Evolutionary conservation across 1,284 basidiomycete genomes (phyloP).

Genomic region (Phylloboletellus chloephorus): DNA sequence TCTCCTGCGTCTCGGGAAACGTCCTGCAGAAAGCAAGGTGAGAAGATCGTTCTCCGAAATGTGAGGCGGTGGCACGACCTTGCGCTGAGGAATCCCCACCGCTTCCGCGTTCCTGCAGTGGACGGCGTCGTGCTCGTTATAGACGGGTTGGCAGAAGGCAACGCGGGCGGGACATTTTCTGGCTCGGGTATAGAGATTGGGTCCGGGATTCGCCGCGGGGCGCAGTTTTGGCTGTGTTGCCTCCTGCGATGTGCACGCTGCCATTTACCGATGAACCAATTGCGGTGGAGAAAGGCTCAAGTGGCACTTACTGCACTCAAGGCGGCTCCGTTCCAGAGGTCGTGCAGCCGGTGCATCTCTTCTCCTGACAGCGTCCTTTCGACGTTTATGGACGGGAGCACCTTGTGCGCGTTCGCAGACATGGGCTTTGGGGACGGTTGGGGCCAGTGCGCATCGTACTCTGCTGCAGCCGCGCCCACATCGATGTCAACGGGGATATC

Average conservation of each 20-base stretch:
- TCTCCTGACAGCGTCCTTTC: conserved; percentile 18
- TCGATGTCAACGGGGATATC: conserved; percentile 9
- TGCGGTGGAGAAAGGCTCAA: neutral
- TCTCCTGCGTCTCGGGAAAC: conserved; percentile 4
- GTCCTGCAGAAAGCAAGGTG: conserved; percentile 11
- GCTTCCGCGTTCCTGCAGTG: conserved; percentile 7
- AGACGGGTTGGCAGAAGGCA: conserved; percentile 5
- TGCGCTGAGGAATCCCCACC: conserved; percentile 19
- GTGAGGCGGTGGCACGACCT: conserved; percentile 7
- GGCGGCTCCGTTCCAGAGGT: conserved; percentile 27
- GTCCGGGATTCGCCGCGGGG: conserved; percentile 7
- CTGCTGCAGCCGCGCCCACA: neutral
- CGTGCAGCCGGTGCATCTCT: conserved; percentile 19
- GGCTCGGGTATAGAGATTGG: conserved; percentile 12
- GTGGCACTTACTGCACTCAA: conserved; percentile 15
- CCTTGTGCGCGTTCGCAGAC: conserved; percentile 4
- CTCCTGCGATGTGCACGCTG: conserved; percentile 25
- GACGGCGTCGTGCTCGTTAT: conserved; percentile 1
- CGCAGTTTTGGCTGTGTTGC: conserved; percentile 3
- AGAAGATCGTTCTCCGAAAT: neutral
- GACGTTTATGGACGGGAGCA: conserved; percentile 14
- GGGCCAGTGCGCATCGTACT: neutral
- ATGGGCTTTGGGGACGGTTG: neutral
- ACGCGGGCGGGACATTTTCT: neutral
- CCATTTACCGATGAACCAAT: conserved; percentile 5